phyloP scores from a whole-genome alignment of 2,329 filamentous ascomycete genomes.

The Stylonectria norvegica region DNA sequence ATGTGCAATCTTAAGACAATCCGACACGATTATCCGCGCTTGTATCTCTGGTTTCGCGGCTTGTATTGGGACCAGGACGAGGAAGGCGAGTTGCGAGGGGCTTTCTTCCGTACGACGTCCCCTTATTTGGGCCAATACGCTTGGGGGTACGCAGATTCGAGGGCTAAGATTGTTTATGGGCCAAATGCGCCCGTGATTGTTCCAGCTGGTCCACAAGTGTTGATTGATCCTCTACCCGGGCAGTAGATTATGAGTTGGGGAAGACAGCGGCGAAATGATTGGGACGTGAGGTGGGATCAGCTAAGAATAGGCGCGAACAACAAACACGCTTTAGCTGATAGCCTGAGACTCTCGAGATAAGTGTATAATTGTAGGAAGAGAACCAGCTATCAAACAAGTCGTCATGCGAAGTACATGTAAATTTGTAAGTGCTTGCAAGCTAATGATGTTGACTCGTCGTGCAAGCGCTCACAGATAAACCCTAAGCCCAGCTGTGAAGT shows the following conservation, averaged over 20 bases:
- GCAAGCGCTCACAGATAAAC: too few species aligned
- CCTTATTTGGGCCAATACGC: constrained; percentile 44
- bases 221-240: constrained; percentile 12
- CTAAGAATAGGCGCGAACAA: too few species aligned
- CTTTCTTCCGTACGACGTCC: constrained; percentile 65
- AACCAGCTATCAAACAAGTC: too few species aligned
- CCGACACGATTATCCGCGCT: constrained; percentile 59
- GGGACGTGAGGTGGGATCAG: too few species aligned
- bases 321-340: too few species aligned
- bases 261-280: too few species aligned
- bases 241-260: not conserved
- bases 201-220: constrained; percentile 22
- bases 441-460: too few species aligned
- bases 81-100: constrained; percentile 40
- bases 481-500: too few species aligned
- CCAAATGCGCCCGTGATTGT: constrained; percentile 28
- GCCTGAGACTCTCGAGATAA: too few species aligned
- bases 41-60: constrained; percentile 66
- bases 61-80: constrained; percentile 63
- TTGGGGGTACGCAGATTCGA: constrained; percentile 26
- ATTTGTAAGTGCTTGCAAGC: too few species aligned
- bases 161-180: constrained; percentile 23
- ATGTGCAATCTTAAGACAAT: constrained; percentile 62
- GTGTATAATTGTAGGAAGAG: too few species aligned
- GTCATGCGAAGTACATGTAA: too few species aligned